These are phyloP conservation scores for Saccharomycopsis sp. DNA, from an alignment of 805 yeast genomes.

Conservation along the genomic window DNA sequence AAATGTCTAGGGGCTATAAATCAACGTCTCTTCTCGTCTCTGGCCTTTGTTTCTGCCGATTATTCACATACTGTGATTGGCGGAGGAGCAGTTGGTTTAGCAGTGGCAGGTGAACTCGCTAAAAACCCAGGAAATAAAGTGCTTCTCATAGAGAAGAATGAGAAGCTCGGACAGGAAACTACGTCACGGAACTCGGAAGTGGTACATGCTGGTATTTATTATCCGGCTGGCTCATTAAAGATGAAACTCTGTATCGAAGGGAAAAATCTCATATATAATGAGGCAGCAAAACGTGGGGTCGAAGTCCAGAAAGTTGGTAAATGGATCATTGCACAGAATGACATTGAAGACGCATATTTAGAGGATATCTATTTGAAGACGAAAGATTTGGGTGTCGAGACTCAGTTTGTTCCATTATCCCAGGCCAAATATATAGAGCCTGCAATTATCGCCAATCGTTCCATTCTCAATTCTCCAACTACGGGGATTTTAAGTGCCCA, in stretches of 20 bases:
- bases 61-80: slow-evolving; percentile 73
- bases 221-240: slow-evolving; percentile 63
- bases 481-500: slow-evolving; percentile 86
- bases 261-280: slow-evolving; percentile 56
- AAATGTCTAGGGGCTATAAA: too few species aligned
- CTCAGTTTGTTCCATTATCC: slow-evolving; percentile 43
- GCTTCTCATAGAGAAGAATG: slow-evolving; percentile 62
- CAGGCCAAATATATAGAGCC: slow-evolving; percentile 54
- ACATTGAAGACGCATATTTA: slow-evolving; percentile 52
- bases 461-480: slow-evolving; percentile 65
- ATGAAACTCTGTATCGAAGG: slow-evolving; percentile 70
- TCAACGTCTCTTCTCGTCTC: neutral
- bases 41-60: slow-evolving; percentile 29
- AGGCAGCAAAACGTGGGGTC: slow-evolving; percentile 37
- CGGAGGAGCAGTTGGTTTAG: slow-evolving; percentile 80
- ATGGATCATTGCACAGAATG: slow-evolving; percentile 82
- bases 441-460: slow-evolving; percentile 52
- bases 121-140: slow-evolving; percentile 43
- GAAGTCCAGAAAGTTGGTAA: slow-evolving; percentile 66
- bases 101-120: slow-evolving; percentile 67
- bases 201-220: slow-evolving; percentile 85
- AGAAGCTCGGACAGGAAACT: slow-evolving; percentile 66
- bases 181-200: slow-evolving; percentile 91
- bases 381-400: slow-evolving; percentile 47
- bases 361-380: slow-evolving; percentile 47